Evolutionary conservation across 2,329 filamentous ascomycete genomes (phyloP).

Genomic region (Ilyonectria destructans): DNA sequence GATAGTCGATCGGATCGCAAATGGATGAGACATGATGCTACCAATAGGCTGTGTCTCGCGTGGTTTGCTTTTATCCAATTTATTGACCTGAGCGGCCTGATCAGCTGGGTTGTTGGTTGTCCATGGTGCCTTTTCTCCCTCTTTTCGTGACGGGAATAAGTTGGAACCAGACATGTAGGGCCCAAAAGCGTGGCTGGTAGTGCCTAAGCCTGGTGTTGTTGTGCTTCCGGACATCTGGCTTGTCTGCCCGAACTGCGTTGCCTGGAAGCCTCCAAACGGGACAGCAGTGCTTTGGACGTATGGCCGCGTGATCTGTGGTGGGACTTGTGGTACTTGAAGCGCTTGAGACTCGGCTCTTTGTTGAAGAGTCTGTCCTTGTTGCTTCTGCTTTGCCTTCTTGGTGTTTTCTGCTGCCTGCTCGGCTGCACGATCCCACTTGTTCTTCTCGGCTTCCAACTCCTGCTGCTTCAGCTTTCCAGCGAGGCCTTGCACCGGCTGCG

Average conservation of each 20-base stretch:
- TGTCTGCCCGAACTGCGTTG: not conserved
- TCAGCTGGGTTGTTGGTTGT: constrained; percentile 8
- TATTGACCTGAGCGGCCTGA: constrained; percentile 31
- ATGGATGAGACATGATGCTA: constrained; percentile 42
- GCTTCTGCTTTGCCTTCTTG: not conserved
- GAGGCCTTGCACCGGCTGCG: constrained; percentile 23
- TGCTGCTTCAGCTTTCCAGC: constrained; percentile 12
- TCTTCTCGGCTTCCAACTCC: constrained; percentile 14
- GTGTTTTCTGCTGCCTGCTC: not conserved
- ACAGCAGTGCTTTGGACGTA: constrained; percentile 22
- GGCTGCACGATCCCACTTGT: constrained; percentile 18
- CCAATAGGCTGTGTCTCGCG: constrained; percentile 10
- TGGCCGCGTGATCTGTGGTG: constrained; percentile 37
- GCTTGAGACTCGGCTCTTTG: constrained; percentile 29
- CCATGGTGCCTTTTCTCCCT: constrained; percentile 32
- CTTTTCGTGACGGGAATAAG: constrained; percentile 27
- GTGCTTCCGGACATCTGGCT: not conserved
- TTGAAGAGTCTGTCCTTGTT: constrained; percentile 20
- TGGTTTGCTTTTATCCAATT: not conserved
- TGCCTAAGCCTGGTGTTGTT: not conserved
- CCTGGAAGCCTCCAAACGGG: constrained; percentile 20
- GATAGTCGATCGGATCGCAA: constrained; percentile 40
- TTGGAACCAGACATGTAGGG: constrained; percentile 23
- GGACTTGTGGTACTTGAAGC: constrained; percentile 13
- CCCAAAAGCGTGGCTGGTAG: constrained; percentile 16